Evolutionary conservation across 2,329 filamentous ascomycete species (phyloP).

Genomic region (Fusarium drepaniforme): DNA sequence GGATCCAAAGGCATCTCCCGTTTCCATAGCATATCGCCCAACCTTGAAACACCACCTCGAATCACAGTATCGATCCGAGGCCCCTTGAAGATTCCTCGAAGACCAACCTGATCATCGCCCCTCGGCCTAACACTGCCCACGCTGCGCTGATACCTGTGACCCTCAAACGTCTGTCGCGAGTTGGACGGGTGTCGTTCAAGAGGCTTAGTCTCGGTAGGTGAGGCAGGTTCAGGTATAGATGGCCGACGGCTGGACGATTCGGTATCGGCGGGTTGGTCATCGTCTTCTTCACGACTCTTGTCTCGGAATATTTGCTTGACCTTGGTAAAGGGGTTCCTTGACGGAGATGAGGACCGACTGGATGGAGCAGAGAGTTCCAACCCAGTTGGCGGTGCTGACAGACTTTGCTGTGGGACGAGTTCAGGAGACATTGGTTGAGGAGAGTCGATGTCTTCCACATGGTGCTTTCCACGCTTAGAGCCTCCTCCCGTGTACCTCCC

Average conservation of each 20-base stretch:
- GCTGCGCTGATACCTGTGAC: conserved; percentile 61
- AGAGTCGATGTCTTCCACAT: conserved; percentile 59
- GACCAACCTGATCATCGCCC: conserved; percentile 48
- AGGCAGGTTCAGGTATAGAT: conserved; percentile 44
- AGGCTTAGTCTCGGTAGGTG: conserved; percentile 51
- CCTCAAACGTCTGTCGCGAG: conserved; percentile 57
- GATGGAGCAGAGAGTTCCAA: conserved; percentile 72
- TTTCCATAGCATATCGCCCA: conserved; percentile 69
- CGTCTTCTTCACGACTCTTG: conserved; percentile 60
- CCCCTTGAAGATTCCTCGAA: conserved; percentile 81
- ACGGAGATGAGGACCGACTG: conserved; percentile 74
- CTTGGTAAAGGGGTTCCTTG: conserved; percentile 68
- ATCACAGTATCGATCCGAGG: conserved; percentile 80
- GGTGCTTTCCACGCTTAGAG: conserved; percentile 52
- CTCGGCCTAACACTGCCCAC: conserved; percentile 62
- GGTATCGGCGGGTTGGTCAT: conserved; percentile 49
- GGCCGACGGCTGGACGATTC: conserved; percentile 47
- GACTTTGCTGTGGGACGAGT: conserved; percentile 59
- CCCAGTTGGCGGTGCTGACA: conserved; percentile 69
- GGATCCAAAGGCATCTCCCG: conserved; percentile 57
- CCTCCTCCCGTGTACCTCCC: conserved; percentile 63
- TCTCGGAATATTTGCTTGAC: conserved; percentile 69
- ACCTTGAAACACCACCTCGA: conserved; percentile 67
- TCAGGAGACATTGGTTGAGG: conserved; percentile 66
- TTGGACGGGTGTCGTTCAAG: conserved; percentile 39